These are phyloP conservation scores for Suhomyces anneliseae DNA, from an alignment of 1,139 yeast genomes.

Conservation along the genomic window DNA sequence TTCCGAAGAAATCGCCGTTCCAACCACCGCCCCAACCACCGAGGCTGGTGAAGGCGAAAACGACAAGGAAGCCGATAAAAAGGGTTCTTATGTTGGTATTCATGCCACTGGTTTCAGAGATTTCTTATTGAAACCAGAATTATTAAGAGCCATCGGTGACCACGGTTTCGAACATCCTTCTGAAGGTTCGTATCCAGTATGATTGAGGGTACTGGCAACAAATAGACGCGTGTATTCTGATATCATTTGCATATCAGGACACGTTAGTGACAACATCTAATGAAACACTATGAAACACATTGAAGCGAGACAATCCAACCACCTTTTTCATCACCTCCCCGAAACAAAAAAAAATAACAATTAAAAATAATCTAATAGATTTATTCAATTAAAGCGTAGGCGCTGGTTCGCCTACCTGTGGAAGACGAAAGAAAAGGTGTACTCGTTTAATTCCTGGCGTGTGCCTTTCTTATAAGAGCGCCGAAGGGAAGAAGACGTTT, in stretches of 20 bases:
- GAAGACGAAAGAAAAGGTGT: too few species aligned
- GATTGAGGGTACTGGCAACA: background rate
- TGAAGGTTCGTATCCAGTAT: slow-evolving; percentile 72
- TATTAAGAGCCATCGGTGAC: slow-evolving; percentile 95
- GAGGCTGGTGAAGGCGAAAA: slow-evolving; percentile 48
- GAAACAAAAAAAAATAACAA: too few species aligned
- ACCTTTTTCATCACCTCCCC: background rate
- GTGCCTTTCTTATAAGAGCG: too few species aligned
- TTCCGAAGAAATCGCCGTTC: slow-evolving; percentile 90
- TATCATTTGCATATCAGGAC: background rate
- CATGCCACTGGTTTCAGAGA: slow-evolving; percentile 99
- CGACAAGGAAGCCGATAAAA: slow-evolving; percentile 69
- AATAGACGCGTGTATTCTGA: slow-evolving; percentile 1
- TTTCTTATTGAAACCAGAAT: slow-evolving; percentile 92
- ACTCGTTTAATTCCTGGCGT: too few species aligned
- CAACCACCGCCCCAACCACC: slow-evolving; percentile 58
- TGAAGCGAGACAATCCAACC: background rate
- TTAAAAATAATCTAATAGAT: too few species aligned
- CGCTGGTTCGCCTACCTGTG: too few species aligned
- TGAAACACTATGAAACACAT: background rate
- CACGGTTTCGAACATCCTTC: slow-evolving; percentile 99
- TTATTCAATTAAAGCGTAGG: too few species aligned
- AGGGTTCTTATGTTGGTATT: slow-evolving; percentile 97
- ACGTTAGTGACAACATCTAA: background rate
- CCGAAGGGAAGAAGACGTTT: too few species aligned